Evolutionary conservation across 371 early-diverging fungal species (phyloP), one percentile per base, ranked within the genome.

Genomic region (Apophysomyces trapeziformis): DNA sequence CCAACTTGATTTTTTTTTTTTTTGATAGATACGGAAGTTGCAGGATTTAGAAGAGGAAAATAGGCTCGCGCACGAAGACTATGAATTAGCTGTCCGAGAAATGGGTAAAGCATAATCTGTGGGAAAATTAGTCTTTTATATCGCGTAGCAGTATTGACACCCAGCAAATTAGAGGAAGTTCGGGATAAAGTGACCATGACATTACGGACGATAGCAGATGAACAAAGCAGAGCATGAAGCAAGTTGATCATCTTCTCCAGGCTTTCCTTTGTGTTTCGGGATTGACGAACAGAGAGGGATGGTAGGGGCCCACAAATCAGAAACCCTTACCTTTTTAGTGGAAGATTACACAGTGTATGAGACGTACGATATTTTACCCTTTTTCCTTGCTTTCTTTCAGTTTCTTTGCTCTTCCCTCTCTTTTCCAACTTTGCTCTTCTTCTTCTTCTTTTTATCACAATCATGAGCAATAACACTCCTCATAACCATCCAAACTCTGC

Each of bases 51-150:
- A 82, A 67, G 68, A 70, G 45, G 69, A 82, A 58, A 87, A 85
- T 36, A 73, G 72, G 36, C 7, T 62, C 13, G 88, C 84, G 13
- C 84, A 81, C 13, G 67, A 76, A 57, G 84, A 84, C 38, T 85
- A 85, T 63, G 76, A 79, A 63, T 72, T 54, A 13, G 88, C 84
- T 0, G 85, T 85, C 1, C 47, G 67, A 35, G 85, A 84, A 63
- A 77, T 85, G 47, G 76, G 83, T 76, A 75, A 68, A 57, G 12
- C 43, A 46, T 65, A 12, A 3, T 44, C 32, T 5, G n/a, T 11
- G 37, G 21, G 21, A 26, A n/a, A 12, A 3, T 12, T 14, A 14
- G 1, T 21, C 38, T n/a, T 38, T 54, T 44, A 39, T 38, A 18
- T 26, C 32, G 3, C 32, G 32, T 26, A 26, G 32, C 32, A 26